Evolutionary conservation across 495 filamentous ascomycete genomes (phyloP).

Genomic region (Xylaria grammica): DNA sequence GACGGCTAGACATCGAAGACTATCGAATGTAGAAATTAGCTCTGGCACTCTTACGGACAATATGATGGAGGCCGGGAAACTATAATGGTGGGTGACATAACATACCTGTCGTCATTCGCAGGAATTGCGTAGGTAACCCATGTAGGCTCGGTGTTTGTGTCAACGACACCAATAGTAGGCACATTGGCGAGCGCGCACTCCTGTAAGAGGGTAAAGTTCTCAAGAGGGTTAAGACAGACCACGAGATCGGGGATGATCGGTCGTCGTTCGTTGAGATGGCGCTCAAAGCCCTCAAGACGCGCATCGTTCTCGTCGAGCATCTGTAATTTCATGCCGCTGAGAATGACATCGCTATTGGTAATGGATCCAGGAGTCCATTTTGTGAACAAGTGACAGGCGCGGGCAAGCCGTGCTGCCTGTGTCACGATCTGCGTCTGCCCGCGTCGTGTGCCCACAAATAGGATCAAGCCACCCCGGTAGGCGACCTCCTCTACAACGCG

Average conservation of each 20-base stretch:
- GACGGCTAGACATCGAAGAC: conserved; percentile 77
- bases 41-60: neutral
- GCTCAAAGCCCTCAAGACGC: conserved; percentile 67
- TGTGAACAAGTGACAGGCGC: conserved; percentile 88
- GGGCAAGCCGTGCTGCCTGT: conserved; percentile 75
- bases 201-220: conserved; percentile 88
- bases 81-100: neutral
- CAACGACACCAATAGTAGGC: conserved; percentile 92
- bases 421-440: conserved; percentile 82
- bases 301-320: conserved; percentile 75
- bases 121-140: conserved; percentile 98
- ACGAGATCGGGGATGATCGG: conserved; percentile 87
- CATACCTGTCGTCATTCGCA: conserved; percentile 89
- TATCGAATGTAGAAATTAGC: conserved; percentile 38
- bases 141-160: conserved; percentile 90
- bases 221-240: conserved; percentile 86
- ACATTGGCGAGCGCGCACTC: conserved; percentile 88
- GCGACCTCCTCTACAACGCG: conserved; percentile 88
- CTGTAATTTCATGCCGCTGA: conserved; percentile 67
- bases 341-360: conserved; percentile 90
- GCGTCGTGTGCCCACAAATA: conserved; percentile 86
- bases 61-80: neutral
- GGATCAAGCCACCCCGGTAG: conserved; percentile 78
- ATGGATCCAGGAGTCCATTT: conserved; percentile 92
- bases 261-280: conserved; percentile 63